Conservation (phyloP, 305 asterid genomes). For the Fraxinus floribunda region DNA sequence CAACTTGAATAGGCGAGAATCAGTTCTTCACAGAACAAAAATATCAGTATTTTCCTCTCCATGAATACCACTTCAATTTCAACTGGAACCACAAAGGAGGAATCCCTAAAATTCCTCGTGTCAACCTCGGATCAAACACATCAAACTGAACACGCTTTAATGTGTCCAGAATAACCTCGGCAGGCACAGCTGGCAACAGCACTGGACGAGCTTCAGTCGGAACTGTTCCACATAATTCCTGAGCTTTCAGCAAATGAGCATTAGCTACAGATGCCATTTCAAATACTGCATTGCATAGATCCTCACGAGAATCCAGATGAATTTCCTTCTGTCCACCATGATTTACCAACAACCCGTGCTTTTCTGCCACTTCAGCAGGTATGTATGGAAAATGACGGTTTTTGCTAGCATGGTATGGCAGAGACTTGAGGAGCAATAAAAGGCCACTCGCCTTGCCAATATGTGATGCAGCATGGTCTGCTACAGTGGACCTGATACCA, state of each 20-base stretch:
- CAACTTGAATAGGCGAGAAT: background rate
- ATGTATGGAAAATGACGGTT: slow-evolving; percentile 56
- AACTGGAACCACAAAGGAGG: slow-evolving; percentile 81
- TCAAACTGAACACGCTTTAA: slow-evolving; percentile 69
- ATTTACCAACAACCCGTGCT: slow-evolving; percentile 58
- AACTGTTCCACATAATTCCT: slow-evolving; percentile 57
- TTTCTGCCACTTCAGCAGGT: slow-evolving; percentile 72
- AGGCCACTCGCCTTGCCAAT: slow-evolving; percentile 97
- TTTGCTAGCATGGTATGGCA: slow-evolving; percentile 74
- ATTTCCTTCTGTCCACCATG: slow-evolving; percentile 50
- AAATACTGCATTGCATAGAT: slow-evolving; percentile 59
- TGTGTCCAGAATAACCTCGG: slow-evolving; percentile 66
- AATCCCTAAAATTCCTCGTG: slow-evolving; percentile 61
- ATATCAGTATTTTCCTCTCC: slow-evolving; percentile 75
- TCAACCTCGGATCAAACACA: slow-evolving; percentile 72
- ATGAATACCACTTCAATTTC: slow-evolving; percentile 78
- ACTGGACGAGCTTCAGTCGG: slow-evolving; percentile 72
- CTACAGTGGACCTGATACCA: slow-evolving; percentile 65
- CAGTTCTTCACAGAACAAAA: background rate
- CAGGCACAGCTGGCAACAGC: slow-evolving; percentile 76
- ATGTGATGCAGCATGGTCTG: slow-evolving; percentile 96
- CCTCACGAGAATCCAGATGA: slow-evolving; percentile 61
- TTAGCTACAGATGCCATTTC: slow-evolving; percentile 93
- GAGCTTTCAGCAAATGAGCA: slow-evolving; percentile 77
- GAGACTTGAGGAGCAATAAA: slow-evolving; percentile 68